Percentiles rank a stretch among this genome's conserved stretches.
Evolutionary conservation across 2,329 filamentous ascomycete species (phyloP).

Genomic region (Pseudogymnoascus sp.): DNA sequence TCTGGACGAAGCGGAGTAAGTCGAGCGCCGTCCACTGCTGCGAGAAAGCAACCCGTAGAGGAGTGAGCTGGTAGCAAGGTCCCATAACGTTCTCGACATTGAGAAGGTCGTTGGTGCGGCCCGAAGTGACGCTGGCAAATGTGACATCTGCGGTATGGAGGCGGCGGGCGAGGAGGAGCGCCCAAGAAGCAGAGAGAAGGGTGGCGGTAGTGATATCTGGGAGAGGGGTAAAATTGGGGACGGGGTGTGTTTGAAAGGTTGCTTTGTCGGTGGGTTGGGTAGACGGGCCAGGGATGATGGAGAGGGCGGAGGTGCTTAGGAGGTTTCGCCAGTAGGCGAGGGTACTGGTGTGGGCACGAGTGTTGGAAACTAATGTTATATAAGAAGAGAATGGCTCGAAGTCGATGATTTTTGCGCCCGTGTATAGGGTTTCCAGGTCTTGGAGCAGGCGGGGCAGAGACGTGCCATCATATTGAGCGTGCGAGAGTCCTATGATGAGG

Average conservation of each 20-base stretch:
- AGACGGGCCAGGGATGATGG: constrained; percentile 14
- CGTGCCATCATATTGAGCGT: constrained; percentile 59
- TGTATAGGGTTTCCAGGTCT: constrained; percentile 23
- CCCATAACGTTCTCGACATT: constrained; percentile 36
- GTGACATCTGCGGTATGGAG: constrained; percentile 31
- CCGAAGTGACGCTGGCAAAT: constrained; percentile 37
- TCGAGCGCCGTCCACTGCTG: constrained; percentile 28
- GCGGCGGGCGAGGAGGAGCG: constrained; percentile 33
- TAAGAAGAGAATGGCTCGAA: constrained; percentile 35
- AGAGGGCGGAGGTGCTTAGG: constrained; percentile 32
- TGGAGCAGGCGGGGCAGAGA: constrained; percentile 36
- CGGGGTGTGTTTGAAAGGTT: constrained; percentile 27
- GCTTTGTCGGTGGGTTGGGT: constrained; percentile 21
- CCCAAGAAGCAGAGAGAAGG: constrained; percentile 38
- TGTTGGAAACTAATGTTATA: constrained; percentile 19
- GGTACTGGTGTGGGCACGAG: not conserved
- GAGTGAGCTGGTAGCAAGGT: constrained; percentile 39
- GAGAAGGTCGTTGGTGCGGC: constrained; percentile 34
- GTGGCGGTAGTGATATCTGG: constrained; percentile 36
- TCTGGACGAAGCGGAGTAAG: constrained; percentile 29
- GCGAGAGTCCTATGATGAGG: constrained; percentile 40
- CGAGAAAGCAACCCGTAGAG: constrained; percentile 35
- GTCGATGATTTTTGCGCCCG: constrained; percentile 28
- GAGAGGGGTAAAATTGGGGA: constrained; percentile 24
- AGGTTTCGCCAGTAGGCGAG: constrained; percentile 38